phyloP scores from a whole-genome alignment of 2,329 filamentous ascomycete genomes.

The Atkinsonella hypoxylon region DNA sequence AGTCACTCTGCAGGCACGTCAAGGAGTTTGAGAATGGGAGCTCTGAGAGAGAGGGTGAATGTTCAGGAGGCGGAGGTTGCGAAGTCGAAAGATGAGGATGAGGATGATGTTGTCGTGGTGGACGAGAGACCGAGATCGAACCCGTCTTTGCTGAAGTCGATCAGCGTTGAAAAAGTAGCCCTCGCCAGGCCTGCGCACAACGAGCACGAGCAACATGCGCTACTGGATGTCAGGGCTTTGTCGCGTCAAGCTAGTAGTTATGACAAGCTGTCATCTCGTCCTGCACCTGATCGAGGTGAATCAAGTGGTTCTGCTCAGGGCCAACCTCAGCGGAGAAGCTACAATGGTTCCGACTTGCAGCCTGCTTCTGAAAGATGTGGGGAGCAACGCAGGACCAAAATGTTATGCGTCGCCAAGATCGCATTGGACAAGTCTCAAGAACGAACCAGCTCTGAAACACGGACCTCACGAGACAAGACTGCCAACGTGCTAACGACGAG shows the following conservation, averaged over 20 bases:
- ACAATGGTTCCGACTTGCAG: too few relatives aligned
- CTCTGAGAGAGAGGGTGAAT: slow-evolving; percentile 12
- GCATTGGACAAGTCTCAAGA: not conserved
- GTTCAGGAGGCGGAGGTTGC: slow-evolving; percentile 1
- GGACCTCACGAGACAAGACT: not conserved
- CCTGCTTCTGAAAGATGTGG: too few relatives aligned
- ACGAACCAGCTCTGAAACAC: not conserved
- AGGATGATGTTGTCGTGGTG: slow-evolving; percentile 8
- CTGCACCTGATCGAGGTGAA: not conserved
- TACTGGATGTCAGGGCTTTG: too few relatives aligned
- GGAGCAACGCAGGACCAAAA: not conserved
- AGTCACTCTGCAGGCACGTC: slow-evolving; percentile 10
- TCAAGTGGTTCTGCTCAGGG: not conserved
- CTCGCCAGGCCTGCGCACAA: not conserved
- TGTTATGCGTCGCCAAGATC: not conserved
- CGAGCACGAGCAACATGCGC: not conserved
- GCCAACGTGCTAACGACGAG: not conserved
- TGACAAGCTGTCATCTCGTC: not conserved
- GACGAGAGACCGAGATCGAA: slow-evolving; percentile 1
- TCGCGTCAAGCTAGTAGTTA: not conserved
- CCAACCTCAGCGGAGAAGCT: not conserved
- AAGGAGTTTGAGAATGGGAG: slow-evolving; percentile 8
- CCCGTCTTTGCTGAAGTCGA: not conserved
- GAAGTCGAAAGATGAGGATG: not conserved
- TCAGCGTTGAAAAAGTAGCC: not conserved